Conservation (phyloP, 1,139 yeast species). For the Trichomonascaceae sp. region DNA sequence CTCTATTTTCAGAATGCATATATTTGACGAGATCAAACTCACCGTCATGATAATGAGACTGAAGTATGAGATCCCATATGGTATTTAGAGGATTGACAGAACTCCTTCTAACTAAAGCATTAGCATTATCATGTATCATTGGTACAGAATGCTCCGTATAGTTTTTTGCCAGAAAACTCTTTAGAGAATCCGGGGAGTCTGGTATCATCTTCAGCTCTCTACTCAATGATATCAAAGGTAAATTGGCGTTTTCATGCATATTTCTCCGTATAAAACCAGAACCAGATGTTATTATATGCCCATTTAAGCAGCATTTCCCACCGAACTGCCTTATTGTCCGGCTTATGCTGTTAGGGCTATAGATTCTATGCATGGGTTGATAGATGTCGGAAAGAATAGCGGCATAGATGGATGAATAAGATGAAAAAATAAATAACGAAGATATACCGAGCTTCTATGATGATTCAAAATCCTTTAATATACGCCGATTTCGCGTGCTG, state of each 20-base stretch:
- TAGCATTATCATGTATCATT: neutral
- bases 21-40: conserved; percentile 4
- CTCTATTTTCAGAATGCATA: neutral
- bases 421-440: neutral
- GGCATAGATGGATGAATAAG: neutral
- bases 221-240: neutral
- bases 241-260: neutral
- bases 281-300: neutral
- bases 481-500: neutral
- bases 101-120: neutral
- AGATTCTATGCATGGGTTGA: neutral
- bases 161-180: neutral
- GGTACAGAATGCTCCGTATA: neutral
- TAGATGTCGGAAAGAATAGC: neutral
- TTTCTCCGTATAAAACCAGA: neutral
- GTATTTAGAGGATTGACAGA: neutral
- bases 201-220: neutral
- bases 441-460: neutral
- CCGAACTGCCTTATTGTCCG: neutral
- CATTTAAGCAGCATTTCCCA: neutral
- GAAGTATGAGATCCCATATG: neutral
- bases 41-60: neutral
- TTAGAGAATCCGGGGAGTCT: neutral
- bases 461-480: neutral
- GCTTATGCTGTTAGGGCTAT: neutral